These are phyloP conservation scores for Myochromella boudieri DNA, from an alignment of 768 basidiomycete species.

Conservation along the genomic window DNA sequence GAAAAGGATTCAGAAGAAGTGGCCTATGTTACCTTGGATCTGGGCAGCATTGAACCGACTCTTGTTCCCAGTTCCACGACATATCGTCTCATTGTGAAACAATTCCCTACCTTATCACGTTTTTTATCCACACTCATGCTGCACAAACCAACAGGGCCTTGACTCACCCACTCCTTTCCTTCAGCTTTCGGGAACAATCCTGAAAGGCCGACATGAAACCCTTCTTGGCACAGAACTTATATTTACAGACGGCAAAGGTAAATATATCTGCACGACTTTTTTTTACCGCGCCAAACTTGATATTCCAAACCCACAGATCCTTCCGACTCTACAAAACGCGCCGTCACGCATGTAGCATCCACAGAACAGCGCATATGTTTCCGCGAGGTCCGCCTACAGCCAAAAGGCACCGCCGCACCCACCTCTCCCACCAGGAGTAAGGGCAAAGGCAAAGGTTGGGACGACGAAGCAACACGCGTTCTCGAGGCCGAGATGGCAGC, in stretches of 20 bases:
- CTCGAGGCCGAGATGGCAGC: conserved; percentile 9
- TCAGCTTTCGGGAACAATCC: conserved; percentile 73
- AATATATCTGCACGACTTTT: too few species aligned
- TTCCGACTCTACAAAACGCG: conserved; percentile 47
- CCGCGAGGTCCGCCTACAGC: conserved; percentile 62
- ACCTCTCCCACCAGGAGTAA: conserved; percentile 1
- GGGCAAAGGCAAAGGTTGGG: conserved; percentile 13
- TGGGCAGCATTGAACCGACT: conserved; percentile 71
- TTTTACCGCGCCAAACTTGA: background rate
- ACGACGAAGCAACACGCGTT: conserved; percentile 1
- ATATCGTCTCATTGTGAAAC: conserved; percentile 74
- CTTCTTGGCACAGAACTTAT: conserved; percentile 76
- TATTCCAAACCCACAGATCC: conserved; percentile 30
- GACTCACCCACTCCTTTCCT: conserved; percentile 78
- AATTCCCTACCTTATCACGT: background rate
- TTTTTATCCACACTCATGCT: background rate
- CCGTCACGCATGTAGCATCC: conserved; percentile 55
- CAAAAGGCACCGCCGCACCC: conserved; percentile 30
- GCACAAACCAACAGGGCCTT: conserved; percentile 63
- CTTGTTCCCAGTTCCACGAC: conserved; percentile 69
- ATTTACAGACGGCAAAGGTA: conserved; percentile 70
- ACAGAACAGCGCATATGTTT: conserved; percentile 74
- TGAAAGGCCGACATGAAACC: conserved; percentile 66
- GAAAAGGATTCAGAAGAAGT: conserved; percentile 52
- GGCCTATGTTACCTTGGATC: conserved; percentile 71